Conservation (phyloP, 805 yeast species). For the Brettanomyces custersianus region DNA sequence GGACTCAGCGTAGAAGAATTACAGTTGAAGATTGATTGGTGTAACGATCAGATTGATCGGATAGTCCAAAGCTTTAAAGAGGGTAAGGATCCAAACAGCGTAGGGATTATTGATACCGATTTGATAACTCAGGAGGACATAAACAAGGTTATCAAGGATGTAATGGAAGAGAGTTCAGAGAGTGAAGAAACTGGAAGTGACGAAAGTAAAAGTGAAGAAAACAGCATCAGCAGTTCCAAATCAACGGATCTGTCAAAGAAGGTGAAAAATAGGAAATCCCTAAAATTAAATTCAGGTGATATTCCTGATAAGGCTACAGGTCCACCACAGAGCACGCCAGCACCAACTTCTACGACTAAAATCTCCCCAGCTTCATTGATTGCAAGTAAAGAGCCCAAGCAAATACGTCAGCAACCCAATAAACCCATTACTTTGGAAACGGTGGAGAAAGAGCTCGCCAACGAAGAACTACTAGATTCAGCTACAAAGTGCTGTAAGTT, state of each 20-base stretch:
- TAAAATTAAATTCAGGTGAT: too few species aligned
- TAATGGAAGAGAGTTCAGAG: conserved; percentile 5
- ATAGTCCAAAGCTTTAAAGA: conserved; percentile 12
- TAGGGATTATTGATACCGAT: conserved; percentile 8
- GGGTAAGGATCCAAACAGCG: conserved; percentile 19
- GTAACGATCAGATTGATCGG: conserved; percentile 14
- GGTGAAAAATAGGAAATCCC: not conserved
- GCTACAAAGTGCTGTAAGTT: conserved; percentile 61
- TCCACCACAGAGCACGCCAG: not conserved
- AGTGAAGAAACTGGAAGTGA: not conserved
- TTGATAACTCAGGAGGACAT: conserved; percentile 15
- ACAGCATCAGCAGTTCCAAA: not conserved
- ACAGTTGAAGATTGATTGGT: conserved; percentile 12
- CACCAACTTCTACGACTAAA: conserved; percentile 15
- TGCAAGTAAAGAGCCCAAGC: not conserved
- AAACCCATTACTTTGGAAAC: conserved; percentile 8
- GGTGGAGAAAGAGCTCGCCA: conserved; percentile 12
- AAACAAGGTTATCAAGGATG: conserved; percentile 11
- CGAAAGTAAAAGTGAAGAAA: conserved; percentile 4
- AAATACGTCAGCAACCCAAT: conserved; percentile 1
- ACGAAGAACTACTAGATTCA: conserved; percentile 26
- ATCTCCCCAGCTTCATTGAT: conserved; percentile 28
- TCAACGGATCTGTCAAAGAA: conserved; percentile 1
- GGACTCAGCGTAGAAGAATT: conserved; percentile 6
- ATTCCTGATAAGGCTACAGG: not conserved